phyloP scores from a whole-genome alignment of 208 protist species.

The Wallacemonas collosoma region DNA sequence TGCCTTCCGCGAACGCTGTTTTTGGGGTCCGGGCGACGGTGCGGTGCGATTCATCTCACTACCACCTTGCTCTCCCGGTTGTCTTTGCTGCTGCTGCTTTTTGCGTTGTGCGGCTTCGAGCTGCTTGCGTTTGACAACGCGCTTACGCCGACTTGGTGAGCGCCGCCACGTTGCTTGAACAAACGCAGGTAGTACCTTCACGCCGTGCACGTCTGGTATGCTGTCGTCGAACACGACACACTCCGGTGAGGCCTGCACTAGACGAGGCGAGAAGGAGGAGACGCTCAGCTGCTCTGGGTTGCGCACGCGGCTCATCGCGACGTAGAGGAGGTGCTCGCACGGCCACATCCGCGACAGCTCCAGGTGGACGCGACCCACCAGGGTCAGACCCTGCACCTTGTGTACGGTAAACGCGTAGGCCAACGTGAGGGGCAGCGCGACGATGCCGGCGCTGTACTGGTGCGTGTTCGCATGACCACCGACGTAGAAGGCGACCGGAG shows the following conservation, averaged over 20 bases:
- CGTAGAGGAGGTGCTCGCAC: constrained; percentile 89
- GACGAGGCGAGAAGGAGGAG: constrained; percentile 50
- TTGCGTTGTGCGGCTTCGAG: constrained; percentile 23
- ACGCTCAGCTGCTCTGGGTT: constrained; percentile 86
- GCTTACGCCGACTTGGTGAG: constrained; percentile 48
- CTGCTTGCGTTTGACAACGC: constrained; percentile 28
- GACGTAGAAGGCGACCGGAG: constrained; percentile 64
- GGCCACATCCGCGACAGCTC: constrained; percentile 90
- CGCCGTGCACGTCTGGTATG: constrained; percentile 49
- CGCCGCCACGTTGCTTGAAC: constrained; percentile 69
- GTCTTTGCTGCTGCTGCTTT: constrained; percentile 20
- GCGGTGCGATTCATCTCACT: not conserved
- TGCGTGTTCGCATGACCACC: constrained; percentile 78
- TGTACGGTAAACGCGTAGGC: constrained; percentile 93
- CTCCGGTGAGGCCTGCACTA: constrained; percentile 69
- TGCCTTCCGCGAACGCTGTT: constrained; percentile 18
- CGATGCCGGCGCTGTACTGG: constrained; percentile 60
- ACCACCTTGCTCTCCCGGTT: not conserved
- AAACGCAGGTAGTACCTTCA: constrained; percentile 52
- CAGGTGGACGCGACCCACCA: constrained; percentile 80
- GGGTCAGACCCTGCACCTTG: constrained; percentile 91
- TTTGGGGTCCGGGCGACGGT: not conserved
- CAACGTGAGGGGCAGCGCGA: constrained; percentile 77
- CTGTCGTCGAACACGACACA: constrained; percentile 83
- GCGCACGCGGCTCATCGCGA: constrained; percentile 85